phyloP scores from a whole-genome alignment of 768 basidiomycete genomes.

The Mycena metata region DNA sequence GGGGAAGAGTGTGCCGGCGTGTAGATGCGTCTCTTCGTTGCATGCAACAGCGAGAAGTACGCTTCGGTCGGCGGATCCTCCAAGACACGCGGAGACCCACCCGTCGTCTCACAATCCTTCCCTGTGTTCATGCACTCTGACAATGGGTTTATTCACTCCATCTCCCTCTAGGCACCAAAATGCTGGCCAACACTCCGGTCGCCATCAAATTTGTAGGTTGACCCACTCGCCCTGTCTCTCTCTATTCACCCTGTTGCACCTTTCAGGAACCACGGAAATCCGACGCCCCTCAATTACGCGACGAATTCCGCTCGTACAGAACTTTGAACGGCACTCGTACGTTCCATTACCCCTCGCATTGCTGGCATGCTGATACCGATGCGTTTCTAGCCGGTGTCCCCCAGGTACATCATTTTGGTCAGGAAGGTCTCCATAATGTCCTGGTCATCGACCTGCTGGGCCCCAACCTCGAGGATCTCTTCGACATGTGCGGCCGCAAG shows the following conservation, averaged over 20 bases:
- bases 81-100: background rate
- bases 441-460: constrained; percentile 95
- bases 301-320: constrained; percentile 98
- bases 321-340: constrained; percentile 91
- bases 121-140: constrained; percentile 4
- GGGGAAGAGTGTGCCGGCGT: background rate
- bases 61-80: background rate
- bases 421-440: constrained; percentile 98
- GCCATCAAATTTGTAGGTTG: constrained; percentile 95
- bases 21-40: no score
- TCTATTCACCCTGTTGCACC: constrained; percentile 27
- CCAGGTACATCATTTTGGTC: constrained; percentile 98
- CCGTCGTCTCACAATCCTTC: background rate
- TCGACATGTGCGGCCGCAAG: constrained; percentile 99
- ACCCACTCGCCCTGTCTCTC: constrained; percentile 25
- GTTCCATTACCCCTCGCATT: constrained; percentile 48
- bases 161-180: constrained; percentile 76
- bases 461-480: constrained; percentile 97
- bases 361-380: constrained; percentile 34
- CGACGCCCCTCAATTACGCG: constrained; percentile 96
- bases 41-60: no score
- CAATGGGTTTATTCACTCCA: background rate
- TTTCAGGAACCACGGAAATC: constrained; percentile 94
- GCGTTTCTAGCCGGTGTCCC: constrained; percentile 86
- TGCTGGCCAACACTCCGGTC: constrained; percentile 87